Evolutionary conservation across 768 basidiomycete genomes (phyloP).

Genomic region (Tephrocybe sp.): DNA sequence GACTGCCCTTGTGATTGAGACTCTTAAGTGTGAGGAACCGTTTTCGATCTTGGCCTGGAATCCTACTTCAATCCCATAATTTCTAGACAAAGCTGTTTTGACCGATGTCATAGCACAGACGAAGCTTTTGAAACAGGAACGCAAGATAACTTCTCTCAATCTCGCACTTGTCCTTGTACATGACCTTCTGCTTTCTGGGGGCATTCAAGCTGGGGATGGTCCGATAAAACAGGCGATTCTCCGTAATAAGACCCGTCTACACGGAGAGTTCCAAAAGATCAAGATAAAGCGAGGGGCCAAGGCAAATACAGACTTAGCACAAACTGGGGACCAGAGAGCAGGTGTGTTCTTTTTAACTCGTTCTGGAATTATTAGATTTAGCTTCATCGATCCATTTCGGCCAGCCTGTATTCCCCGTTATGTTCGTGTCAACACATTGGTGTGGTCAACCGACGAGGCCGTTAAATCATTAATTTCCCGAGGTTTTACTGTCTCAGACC

Average conservation of each 20-base stretch:
- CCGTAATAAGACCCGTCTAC: conserved; percentile 86
- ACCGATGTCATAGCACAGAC: conserved; percentile 64
- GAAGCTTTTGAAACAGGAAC: conserved; percentile 71
- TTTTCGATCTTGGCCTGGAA: background rate
- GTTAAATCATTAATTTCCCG: conserved; percentile 49
- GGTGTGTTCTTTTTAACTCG: conserved; percentile 36
- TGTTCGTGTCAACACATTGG: conserved; percentile 74
- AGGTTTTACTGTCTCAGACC: conserved; percentile 53
- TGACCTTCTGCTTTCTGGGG: conserved; percentile 78
- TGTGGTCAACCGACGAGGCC: conserved; percentile 67
- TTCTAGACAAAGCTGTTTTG: conserved; percentile 75
- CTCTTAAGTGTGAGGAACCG: conserved; percentile 78
- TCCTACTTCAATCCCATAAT: background rate
- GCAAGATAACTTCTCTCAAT: conserved; percentile 69
- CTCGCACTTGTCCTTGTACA: conserved; percentile 88
- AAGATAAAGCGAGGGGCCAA: conserved; percentile 75
- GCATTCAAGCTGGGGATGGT: conserved; percentile 90
- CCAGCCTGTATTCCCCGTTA: conserved; percentile 78
- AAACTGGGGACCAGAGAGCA: conserved; percentile 57
- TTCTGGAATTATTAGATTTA: conserved; percentile 2
- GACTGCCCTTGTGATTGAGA: conserved; percentile 89
- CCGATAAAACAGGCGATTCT: conserved; percentile 85
- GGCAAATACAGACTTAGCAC: conserved; percentile 63
- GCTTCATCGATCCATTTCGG: conserved; percentile 10
- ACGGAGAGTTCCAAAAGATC: conserved; percentile 80